Evolutionary conservation across 805 yeast species (phyloP).

Genomic region (Candida manassasensis): DNA sequence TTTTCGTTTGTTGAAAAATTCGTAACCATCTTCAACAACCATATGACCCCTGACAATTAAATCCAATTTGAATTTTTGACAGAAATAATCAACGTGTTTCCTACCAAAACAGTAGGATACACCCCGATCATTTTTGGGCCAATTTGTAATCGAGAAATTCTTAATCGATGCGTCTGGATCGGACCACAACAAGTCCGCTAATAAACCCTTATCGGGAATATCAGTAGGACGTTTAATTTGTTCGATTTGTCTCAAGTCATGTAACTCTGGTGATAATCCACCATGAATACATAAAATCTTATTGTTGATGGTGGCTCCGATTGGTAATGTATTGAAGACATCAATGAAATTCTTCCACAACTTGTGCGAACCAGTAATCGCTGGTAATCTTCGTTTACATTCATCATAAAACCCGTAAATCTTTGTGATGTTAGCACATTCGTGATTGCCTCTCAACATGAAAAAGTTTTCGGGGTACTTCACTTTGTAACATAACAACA

Average conservation of each 20-base stretch:
- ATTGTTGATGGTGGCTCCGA: conserved; percentile 58
- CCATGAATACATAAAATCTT: conserved; percentile 61
- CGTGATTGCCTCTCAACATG: conserved; percentile 58
- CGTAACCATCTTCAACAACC: conserved; percentile 89
- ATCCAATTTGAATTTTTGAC: conserved; percentile 64
- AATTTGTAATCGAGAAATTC: conserved; percentile 40
- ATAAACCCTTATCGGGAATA: conserved; percentile 72
- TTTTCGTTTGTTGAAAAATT: conserved; percentile 69
- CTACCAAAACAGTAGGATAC: conserved; percentile 75
- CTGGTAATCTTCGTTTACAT: conserved; percentile 48
- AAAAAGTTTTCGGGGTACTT: conserved; percentile 59
- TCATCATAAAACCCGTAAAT: conserved; percentile 61
- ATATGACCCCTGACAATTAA: conserved; percentile 79
- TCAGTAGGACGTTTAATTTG: conserved; percentile 76
- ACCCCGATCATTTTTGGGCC: conserved; percentile 83
- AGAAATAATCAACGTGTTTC: conserved; percentile 67
- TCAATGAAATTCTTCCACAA: conserved; percentile 52
- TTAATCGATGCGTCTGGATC: conserved; percentile 54
- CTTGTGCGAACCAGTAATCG: conserved; percentile 27
- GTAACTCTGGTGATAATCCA: conserved; percentile 70
- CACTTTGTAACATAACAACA: conserved; percentile 49
- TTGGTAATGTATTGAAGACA: conserved; percentile 55
- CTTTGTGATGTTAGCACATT: conserved; percentile 53
- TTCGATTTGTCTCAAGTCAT: conserved; percentile 62
- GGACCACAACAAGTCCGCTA: conserved; percentile 79